phyloP scores from a whole-genome alignment of 257 asterid species.

The Solanum arcanum region DNA sequence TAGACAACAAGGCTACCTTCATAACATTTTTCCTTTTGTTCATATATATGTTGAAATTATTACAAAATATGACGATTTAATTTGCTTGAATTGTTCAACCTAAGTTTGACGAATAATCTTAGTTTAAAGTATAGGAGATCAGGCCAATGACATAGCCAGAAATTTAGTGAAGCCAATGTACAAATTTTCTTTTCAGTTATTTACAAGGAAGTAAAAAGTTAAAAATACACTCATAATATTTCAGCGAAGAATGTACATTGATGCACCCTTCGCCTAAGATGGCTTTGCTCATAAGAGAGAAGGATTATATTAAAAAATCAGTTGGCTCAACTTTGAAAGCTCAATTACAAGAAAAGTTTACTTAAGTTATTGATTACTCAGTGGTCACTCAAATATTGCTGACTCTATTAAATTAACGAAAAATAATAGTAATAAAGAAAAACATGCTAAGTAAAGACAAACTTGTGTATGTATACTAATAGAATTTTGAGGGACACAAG shows the following conservation, averaged over 20 bases:
- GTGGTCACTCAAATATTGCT: neutral
- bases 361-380: neutral
- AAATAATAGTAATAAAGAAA: neutral
- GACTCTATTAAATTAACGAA: neutral
- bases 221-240: neutral
- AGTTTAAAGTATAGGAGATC: neutral
- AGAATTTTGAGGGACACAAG: neutral
- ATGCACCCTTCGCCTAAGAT: neutral
- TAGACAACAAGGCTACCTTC: neutral
- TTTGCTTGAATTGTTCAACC: neutral
- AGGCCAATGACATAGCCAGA: neutral
- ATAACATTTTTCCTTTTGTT: neutral
- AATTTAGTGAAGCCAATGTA: neutral
- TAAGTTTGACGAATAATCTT: neutral
- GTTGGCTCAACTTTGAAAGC: neutral
- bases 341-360: neutral
- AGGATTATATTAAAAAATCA: neutral
- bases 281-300: neutral
- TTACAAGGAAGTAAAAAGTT: rapidly evolving
- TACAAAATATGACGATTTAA: neutral
- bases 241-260: neutral
- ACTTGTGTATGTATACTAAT: neutral
- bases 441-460: neutral
- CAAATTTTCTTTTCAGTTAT: no score
- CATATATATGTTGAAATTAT: neutral